Conservation (phyloP, 768 basidiomycete genomes). For the Bullera alba region DNA sequence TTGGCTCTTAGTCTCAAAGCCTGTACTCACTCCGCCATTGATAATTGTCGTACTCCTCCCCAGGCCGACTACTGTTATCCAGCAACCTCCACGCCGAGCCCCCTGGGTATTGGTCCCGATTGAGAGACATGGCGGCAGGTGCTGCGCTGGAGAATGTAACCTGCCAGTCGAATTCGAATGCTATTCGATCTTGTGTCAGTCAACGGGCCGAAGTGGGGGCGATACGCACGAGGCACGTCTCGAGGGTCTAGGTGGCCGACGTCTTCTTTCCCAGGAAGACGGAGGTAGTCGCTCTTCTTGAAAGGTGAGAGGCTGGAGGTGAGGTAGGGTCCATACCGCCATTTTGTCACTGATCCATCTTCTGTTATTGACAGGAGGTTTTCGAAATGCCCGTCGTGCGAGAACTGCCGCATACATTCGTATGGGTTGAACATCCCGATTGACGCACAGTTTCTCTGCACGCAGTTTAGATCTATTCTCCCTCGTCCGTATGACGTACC, state of each 20-base stretch:
- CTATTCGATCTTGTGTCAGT: neutral
- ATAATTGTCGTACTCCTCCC: neutral
- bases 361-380: neutral
- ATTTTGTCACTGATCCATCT: neutral
- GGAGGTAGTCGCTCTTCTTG: neutral
- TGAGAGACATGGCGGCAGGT: neutral
- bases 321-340: neutral
- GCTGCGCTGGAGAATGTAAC: neutral
- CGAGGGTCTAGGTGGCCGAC: neutral
- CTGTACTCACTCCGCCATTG: neutral
- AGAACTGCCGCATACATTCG: neutral
- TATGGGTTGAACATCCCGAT: neutral
- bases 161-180: neutral
- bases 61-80: neutral
- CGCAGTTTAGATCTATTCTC: neutral
- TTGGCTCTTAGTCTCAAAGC: neutral
- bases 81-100: neutral
- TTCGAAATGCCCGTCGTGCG: neutral
- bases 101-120: neutral
- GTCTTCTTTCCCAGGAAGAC: neutral
- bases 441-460: neutral
- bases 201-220: neutral
- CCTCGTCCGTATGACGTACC: neutral
- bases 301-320: neutral
- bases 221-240: neutral